Evolutionary conservation across 441 rosid genomes (phyloP).

Genomic region (Hura crepitans): DNA sequence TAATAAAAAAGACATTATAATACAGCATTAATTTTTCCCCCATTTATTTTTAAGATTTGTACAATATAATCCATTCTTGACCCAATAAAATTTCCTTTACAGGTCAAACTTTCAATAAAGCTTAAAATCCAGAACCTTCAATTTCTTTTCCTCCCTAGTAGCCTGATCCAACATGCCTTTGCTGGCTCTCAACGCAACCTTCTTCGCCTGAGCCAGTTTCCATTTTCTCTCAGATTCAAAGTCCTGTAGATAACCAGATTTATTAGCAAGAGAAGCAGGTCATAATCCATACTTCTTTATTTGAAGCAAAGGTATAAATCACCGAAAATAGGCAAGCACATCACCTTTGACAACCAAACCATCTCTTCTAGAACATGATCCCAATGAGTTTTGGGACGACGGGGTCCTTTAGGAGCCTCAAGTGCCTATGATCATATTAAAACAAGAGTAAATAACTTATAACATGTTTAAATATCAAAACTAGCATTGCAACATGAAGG

Average conservation of each 20-base stretch:
- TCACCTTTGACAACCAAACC: constrained; percentile 97
- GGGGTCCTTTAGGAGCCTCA: constrained; percentile 95
- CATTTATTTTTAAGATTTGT: neutral
- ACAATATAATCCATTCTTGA: neutral
- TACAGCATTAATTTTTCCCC: neutral
- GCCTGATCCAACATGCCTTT: constrained; percentile 96
- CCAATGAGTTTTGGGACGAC: constrained; percentile 95
- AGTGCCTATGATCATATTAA: constrained; percentile 54
- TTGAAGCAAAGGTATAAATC: neutral
- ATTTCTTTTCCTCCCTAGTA: constrained; percentile 88
- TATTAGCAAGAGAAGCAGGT: constrained; percentile 26
- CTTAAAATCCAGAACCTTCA: constrained; percentile 58
- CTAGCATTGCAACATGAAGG: neutral
- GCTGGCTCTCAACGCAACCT: constrained; percentile 91
- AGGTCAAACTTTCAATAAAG: neutral
- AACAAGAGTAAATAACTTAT: constrained; percentile 17
- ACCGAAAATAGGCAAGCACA: constrained; percentile 8
- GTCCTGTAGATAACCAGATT: constrained; percentile 53
- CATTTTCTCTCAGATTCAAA: constrained; percentile 99
- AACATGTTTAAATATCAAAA: neutral
- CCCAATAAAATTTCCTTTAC: neutral
- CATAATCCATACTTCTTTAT: neutral
- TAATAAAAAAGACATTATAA: neutral
- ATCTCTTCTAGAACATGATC: constrained; percentile 99
- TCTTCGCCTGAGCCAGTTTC: constrained; percentile 96